A percentile compares a stretch with the other conserved stretches of the same genome.
Conservation (phyloP, 2,329 filamentous ascomycete species). For the Taxawa tesnikishii region DNA sequence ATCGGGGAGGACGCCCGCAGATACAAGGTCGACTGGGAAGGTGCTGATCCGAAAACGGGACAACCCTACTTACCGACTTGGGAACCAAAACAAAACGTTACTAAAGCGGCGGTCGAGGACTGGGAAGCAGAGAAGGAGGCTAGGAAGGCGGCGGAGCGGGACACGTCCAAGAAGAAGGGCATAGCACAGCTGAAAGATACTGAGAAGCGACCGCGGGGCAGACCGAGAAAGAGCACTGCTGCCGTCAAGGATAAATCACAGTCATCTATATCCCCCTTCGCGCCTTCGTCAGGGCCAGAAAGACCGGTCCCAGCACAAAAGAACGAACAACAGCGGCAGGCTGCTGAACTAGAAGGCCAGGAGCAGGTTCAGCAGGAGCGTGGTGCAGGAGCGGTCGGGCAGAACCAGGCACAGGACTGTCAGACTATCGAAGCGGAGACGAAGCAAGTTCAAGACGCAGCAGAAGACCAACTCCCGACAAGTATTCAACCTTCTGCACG, state of each 20-base stretch:
- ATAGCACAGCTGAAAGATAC: neutral
- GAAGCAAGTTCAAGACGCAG: neutral
- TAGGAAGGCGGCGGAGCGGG: constrained; percentile 3
- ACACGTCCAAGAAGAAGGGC: constrained; percentile 1
- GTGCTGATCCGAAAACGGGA: constrained; percentile 38
- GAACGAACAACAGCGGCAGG: too few relatives aligned
- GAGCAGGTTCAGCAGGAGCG: neutral
- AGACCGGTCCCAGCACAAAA: neutral
- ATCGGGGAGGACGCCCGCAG: constrained; percentile 19
- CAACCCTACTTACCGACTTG: constrained; percentile 37
- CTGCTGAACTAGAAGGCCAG: too few relatives aligned
- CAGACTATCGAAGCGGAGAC: too few relatives aligned
- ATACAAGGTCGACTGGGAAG: constrained; percentile 48
- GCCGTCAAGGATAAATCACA: too few relatives aligned
- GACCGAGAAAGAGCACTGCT: constrained; percentile 9
- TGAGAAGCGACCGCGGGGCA: neutral
- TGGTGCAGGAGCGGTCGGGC: neutral
- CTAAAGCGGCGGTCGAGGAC: constrained; percentile 20
- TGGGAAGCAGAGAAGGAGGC: constrained; percentile 20
- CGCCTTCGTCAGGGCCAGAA: constrained; percentile 7
- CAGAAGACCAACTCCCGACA: neutral
- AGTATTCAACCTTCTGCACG: neutral
- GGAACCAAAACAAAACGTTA: constrained; percentile 31
- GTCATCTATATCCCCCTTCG: too few relatives aligned
- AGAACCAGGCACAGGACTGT: neutral